These are phyloP conservation scores for Pleurotus pulmonarius DNA, from an alignment of 768 basidiomycete genomes.

Conservation along the genomic window DNA sequence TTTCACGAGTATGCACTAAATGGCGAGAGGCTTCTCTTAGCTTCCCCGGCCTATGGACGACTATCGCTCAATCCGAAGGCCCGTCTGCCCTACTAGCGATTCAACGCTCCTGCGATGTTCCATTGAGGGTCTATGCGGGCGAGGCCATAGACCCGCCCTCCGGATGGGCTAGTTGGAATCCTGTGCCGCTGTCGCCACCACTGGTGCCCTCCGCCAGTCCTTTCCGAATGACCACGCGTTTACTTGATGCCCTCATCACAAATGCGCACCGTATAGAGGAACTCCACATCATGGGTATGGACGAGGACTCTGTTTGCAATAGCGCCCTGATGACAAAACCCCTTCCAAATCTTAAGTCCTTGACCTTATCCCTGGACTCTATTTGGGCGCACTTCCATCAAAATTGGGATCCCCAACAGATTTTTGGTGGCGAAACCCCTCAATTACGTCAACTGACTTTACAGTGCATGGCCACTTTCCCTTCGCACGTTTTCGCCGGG, in stretches of 20 bases:
- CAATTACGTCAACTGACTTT: slow-evolving; percentile 1
- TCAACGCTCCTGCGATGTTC: background rate
- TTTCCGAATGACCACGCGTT: background rate
- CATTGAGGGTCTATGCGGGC: background rate
- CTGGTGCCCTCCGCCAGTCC: background rate
- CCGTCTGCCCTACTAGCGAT: background rate
- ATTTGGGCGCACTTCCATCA: background rate
- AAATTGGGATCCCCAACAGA: background rate
- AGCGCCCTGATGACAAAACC: background rate
- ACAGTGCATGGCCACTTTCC: background rate
- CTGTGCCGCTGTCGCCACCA: background rate
- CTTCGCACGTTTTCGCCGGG: background rate
- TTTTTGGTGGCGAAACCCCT: slow-evolving; percentile 1
- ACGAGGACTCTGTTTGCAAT: background rate
- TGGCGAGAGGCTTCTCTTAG: slow-evolving; percentile 2
- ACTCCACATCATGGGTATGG: background rate
- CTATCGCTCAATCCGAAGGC: background rate
- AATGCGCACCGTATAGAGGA: background rate
- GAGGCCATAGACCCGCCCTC: background rate
- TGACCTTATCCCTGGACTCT: slow-evolving; percentile 3
- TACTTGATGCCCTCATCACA: background rate
- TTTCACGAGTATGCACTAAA: slow-evolving; percentile 1
- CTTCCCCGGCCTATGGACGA: background rate
- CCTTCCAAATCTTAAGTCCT: background rate
- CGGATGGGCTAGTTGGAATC: background rate